Evolutionary conservation across 2,329 filamentous ascomycete genomes (phyloP).

Genomic region (Ramularia endophylla): DNA sequence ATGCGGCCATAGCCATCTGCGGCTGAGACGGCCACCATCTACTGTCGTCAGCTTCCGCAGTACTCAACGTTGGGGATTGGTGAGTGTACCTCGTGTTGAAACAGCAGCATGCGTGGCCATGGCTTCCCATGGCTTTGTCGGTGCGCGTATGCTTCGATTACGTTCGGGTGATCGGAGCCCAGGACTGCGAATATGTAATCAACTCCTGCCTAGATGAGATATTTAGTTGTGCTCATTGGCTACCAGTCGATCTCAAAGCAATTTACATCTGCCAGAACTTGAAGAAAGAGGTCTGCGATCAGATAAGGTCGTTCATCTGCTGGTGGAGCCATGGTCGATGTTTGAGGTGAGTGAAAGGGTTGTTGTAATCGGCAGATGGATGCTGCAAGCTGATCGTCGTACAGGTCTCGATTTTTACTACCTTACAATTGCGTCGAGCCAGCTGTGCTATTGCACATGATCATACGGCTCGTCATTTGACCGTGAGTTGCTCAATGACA

Average conservation of each 20-base stretch:
- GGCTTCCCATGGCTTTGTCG: constrained; percentile 58
- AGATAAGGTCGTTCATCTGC: too few relatives aligned
- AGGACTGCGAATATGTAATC: constrained; percentile 57
- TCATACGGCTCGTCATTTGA: too few relatives aligned
- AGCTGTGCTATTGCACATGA: too few relatives aligned
- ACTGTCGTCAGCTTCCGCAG: too few relatives aligned
- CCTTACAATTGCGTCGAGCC: too few relatives aligned
- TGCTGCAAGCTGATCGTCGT: too few relatives aligned
- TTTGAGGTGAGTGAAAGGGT: too few relatives aligned
- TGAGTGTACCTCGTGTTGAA: constrained; percentile 61
- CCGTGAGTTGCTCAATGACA: too few relatives aligned
- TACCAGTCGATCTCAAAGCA: background rate
- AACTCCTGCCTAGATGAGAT: constrained; percentile 40
- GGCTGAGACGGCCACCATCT: constrained; percentile 79
- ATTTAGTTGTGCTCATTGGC: background rate
- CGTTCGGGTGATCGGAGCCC: constrained; percentile 64
- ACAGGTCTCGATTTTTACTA: too few relatives aligned
- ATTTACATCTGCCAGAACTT: constrained; percentile 11
- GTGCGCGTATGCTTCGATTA: constrained; percentile 69
- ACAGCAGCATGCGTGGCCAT: constrained; percentile 66
- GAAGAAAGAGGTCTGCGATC: constrained; percentile 16
- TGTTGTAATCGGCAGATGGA: too few relatives aligned
- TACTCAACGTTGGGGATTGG: constrained; percentile 1
- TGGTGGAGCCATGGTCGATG: too few relatives aligned
- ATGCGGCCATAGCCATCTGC: constrained; percentile 68